A percentile compares a stretch with the other conserved stretches of the same genome.
These are phyloP conservation scores for Amylocarpus encephaloides DNA, from an alignment of 2,329 filamentous ascomycete genomes.

Conservation along the genomic window DNA sequence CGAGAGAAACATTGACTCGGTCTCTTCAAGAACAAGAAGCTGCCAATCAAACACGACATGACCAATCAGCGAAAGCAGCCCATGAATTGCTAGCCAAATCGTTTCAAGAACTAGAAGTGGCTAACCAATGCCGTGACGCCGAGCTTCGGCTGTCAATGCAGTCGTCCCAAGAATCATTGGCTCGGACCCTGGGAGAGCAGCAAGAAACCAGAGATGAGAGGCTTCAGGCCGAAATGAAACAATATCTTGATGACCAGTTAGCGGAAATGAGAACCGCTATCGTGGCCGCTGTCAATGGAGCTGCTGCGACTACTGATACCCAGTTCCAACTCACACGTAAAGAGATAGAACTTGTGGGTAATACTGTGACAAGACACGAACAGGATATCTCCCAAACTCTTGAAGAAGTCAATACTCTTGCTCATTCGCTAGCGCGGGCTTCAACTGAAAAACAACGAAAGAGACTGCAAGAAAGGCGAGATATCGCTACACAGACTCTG, in stretches of 20 bases:
- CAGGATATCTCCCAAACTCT: neutral
- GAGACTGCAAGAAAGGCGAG: neutral
- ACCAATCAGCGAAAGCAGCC: too few species aligned
- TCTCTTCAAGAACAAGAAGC: neutral
- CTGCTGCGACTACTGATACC: neutral
- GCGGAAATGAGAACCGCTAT: neutral
- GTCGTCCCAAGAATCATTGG: neutral
- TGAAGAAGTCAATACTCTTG: neutral
- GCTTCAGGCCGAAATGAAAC: neutral
- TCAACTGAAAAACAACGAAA: neutral
- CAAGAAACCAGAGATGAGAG: neutral
- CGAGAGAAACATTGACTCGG: neutral
- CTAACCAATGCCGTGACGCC: neutral
- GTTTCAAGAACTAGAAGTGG: too few species aligned
- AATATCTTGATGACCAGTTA: neutral
- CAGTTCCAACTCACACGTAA: neutral
- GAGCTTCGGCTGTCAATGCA: neutral
- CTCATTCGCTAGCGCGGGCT: neutral
- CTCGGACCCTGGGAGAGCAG: neutral
- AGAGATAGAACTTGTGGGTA: neutral
- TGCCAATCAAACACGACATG: neutral
- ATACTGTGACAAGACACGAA: neutral
- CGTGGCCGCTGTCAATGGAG: neutral
- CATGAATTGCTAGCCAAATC: too few species aligned
- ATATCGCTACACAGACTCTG: neutral